A percentile compares a stretch with the other conserved stretches of the same genome.
Evolutionary conservation across 2,329 filamentous ascomycete species (phyloP).

Genomic region (Epichloe baconii): DNA sequence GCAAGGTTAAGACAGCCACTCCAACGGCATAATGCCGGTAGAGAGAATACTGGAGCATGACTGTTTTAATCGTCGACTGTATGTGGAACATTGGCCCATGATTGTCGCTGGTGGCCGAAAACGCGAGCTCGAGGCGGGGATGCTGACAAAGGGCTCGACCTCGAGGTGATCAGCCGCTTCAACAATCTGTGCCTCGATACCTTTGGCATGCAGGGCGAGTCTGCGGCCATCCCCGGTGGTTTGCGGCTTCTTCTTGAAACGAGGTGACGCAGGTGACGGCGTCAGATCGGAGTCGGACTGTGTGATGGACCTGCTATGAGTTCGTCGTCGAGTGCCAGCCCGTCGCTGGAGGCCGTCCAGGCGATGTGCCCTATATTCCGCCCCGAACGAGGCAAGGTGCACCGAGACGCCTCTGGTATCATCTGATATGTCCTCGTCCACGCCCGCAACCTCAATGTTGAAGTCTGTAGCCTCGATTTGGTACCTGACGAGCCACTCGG

Average conservation of each 20-base stretch:
- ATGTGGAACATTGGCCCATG: slow-evolving; percentile 83
- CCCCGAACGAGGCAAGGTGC: slow-evolving; percentile 76
- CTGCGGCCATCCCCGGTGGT: slow-evolving; percentile 63
- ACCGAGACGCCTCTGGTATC: slow-evolving; percentile 72
- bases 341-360: slow-evolving; percentile 49
- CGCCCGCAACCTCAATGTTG: slow-evolving; percentile 78
- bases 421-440: slow-evolving; percentile 71
- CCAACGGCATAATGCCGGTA: slow-evolving; percentile 86
- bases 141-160: slow-evolving; percentile 68
- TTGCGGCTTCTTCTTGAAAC: slow-evolving; percentile 37
- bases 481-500: slow-evolving; percentile 72
- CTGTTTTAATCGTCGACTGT: slow-evolving; percentile 64
- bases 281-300: slow-evolving; percentile 54
- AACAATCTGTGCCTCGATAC: slow-evolving; percentile 80
- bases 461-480: slow-evolving; percentile 81
- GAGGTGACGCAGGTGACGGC: slow-evolving; percentile 24
- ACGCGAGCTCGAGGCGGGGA: slow-evolving; percentile 75
- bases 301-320: slow-evolving; percentile 57
- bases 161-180: slow-evolving; percentile 79
- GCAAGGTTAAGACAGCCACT: slow-evolving; percentile 64
- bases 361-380: slow-evolving; percentile 78
- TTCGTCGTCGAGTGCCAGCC: slow-evolving; percentile 48
- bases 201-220: slow-evolving; percentile 66
- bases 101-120: slow-evolving; percentile 73
- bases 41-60: slow-evolving; percentile 80